These are phyloP conservation scores for Umbelopsis vinacea DNA, from an alignment of 192 early-diverging fungal species.

Conservation along the genomic window DNA sequence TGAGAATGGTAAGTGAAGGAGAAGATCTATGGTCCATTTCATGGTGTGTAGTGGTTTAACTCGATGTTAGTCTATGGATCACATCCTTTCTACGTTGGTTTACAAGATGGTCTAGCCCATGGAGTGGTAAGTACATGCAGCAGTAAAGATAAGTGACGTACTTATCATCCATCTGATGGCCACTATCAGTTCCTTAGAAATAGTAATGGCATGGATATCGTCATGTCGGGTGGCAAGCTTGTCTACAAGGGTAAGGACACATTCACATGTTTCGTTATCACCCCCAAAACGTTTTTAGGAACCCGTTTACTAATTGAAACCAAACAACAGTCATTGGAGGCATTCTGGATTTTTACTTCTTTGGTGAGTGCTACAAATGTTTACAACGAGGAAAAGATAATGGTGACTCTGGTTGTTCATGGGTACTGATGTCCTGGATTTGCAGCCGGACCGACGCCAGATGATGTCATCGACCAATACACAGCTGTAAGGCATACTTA, in stretches of 20 bases:
- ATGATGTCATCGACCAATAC: conserved; percentile 22
- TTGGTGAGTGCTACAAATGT: background rate
- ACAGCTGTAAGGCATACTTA: background rate
- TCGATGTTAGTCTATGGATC: conserved; percentile 57
- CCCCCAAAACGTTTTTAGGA: background rate
- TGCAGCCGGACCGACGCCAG: conserved; percentile 4
- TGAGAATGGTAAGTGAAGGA: background rate
- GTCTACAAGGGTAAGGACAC: conserved; percentile 52
- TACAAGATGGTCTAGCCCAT: conserved; percentile 52
- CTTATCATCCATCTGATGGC: background rate
- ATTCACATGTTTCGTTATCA: background rate
- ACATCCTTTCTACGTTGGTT: conserved; percentile 68
- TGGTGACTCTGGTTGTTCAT: no score
- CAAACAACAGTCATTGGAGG: conserved; percentile 57
- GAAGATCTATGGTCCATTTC: background rate
- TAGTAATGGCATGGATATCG: conserved; percentile 74
- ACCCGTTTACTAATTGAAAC: background rate
- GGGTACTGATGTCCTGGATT: no score
- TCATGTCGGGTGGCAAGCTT: conserved; percentile 41
- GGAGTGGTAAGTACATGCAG: conserved; percentile 30
- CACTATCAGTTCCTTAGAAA: conserved; percentile 54
- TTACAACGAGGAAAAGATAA: background rate
- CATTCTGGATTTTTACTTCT: conserved; percentile 66
- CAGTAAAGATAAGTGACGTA: background rate
- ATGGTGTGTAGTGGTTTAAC: background rate